These are phyloP conservation scores for Paratrimastix pyriformis DNA, from an alignment of 78 protist species.

Conservation along the genomic window DNA sequence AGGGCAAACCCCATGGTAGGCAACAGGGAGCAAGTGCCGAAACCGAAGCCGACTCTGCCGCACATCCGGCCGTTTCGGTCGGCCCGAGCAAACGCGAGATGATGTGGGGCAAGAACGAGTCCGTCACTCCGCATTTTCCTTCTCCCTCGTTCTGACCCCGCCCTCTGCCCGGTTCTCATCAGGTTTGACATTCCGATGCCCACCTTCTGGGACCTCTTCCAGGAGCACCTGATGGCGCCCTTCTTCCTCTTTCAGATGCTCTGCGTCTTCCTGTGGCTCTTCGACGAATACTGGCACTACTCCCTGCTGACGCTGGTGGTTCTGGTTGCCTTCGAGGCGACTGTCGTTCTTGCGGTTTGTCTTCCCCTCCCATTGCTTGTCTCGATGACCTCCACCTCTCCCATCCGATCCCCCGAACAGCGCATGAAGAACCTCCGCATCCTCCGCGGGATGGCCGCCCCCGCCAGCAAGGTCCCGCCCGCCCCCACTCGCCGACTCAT, in stretches of 20 bases:
- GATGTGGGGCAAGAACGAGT: no score
- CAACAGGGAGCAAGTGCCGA: no score
- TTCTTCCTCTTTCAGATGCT: conserved; percentile 94
- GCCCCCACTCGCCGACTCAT: neutral
- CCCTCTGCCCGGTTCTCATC: no score
- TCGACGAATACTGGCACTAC: conserved; percentile 84
- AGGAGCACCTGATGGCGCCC: conserved; percentile 91
- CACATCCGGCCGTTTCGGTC: no score
- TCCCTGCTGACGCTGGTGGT: conserved; percentile 86
- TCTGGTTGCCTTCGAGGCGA: conserved; percentile 83
- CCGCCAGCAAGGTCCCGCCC: neutral
- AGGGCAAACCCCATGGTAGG: no score
- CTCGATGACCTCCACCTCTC: neutral
- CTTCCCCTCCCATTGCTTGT: neutral
- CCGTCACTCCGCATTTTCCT: no score
- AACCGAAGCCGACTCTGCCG: no score
- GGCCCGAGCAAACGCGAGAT: no score
- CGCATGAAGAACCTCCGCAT: conserved; percentile 35
- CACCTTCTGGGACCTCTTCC: conserved; percentile 62
- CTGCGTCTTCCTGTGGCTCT: conserved; percentile 85
- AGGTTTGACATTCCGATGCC: conserved; percentile 85
- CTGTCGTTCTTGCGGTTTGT: conserved; percentile 53
- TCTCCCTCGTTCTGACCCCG: no score
- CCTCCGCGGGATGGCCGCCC: conserved; percentile 19
- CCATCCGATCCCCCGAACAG: neutral